Percentiles rank a stretch among this genome's conserved stretches.
Conservation (phyloP, 768 basidiomycete species). For the Sporobolomyces phaffii region DNA sequence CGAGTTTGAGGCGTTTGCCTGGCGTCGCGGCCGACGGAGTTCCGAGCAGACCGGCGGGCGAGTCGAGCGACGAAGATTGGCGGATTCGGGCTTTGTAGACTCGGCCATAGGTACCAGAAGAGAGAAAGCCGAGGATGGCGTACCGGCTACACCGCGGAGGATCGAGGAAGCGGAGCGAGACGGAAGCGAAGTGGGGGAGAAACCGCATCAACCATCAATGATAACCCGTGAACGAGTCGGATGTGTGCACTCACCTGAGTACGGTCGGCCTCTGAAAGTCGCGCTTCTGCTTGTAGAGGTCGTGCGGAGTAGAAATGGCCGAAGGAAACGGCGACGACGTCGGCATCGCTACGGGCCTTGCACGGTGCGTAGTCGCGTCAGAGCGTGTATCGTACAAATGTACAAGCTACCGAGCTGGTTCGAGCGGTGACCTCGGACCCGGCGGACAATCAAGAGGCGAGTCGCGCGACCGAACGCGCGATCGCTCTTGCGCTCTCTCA, state of each 20-base stretch:
- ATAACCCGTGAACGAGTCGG: background rate
- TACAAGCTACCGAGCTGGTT: too few relatives aligned
- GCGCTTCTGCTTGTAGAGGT: constrained; percentile 28
- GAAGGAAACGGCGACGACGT: constrained; percentile 8
- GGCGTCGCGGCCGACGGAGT: constrained; percentile 46
- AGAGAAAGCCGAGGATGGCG: constrained; percentile 90
- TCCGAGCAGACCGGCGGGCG: constrained; percentile 40
- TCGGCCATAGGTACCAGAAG: constrained; percentile 95
- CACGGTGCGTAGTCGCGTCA: too few relatives aligned
- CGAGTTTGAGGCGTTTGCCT: constrained; percentile 52
- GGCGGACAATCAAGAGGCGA: too few relatives aligned
- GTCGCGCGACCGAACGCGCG: too few relatives aligned
- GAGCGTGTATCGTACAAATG: too few relatives aligned
- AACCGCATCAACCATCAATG: background rate
- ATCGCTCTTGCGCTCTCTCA: too few relatives aligned
- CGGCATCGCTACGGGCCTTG: background rate
- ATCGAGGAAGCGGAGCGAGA: background rate
- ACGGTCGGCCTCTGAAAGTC: constrained; percentile 38
- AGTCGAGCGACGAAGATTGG: constrained; percentile 37
- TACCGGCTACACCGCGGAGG: constrained; percentile 58
- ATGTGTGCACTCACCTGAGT: constrained; percentile 9
- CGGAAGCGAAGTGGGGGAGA: background rate
- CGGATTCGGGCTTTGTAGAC: constrained; percentile 80
- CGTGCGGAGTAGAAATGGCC: constrained; percentile 15
- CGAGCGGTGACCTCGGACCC: too few relatives aligned